Evolutionary conservation across 352 stramenopile species (phyloP).

Genomic region (Blastocystis sp.): DNA sequence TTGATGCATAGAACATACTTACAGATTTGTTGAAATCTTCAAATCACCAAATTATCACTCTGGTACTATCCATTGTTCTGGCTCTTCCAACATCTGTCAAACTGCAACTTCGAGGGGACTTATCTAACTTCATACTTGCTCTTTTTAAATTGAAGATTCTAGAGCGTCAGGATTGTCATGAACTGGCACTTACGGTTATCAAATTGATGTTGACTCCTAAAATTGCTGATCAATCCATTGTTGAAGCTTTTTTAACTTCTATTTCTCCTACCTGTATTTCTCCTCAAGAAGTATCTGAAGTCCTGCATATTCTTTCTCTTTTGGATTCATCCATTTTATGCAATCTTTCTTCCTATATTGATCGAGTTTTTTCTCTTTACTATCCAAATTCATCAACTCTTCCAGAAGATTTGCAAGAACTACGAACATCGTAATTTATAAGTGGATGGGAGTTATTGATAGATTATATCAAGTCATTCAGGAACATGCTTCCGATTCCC

Average conservation of each 20-base stretch:
- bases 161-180: not conserved
- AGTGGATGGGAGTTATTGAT: no score
- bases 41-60: not conserved
- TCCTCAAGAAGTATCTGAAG: not conserved
- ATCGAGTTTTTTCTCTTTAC: not conserved
- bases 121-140: not conserved
- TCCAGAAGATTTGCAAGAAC: not conserved
- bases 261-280: not conserved
- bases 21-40: not conserved
- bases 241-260: not conserved
- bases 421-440: not conserved
- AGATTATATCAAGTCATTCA: no score
- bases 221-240: not conserved
- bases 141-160: not conserved
- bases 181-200: not conserved
- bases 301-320: not conserved
- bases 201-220: not conserved
- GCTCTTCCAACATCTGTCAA: not conserved
- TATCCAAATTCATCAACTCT: not conserved
- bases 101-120: not conserved
- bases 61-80: not conserved
- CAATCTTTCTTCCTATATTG: not conserved
- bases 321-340: not conserved
- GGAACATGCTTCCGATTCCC: no score
- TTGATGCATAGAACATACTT: not conserved